Base-by-base conservation (phyloP, 306 rosid species). In the Herpetospermum pedunculosum region DNA sequence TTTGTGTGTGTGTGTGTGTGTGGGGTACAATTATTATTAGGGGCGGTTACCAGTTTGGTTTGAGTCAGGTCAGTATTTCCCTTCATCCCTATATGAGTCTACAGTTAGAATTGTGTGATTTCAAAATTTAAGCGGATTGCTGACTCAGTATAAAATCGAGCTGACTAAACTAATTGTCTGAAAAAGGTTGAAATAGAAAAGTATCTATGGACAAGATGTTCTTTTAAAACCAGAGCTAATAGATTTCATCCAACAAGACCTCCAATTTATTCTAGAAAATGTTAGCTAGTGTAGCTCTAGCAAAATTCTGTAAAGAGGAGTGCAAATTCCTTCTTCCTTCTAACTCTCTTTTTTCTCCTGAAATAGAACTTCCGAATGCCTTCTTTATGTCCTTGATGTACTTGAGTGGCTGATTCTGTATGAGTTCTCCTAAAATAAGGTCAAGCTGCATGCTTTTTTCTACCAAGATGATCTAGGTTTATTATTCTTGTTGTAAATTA, bases 401-500 rank as follows among this genome's bases (percentile, higher is more conserved):
- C 44, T 4, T 40, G 13, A 65, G 5, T 65, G 2, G 72, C 72
- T 65, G 38, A 40, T 41, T 68, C 38, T 44, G 49, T 41, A 43
- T 68, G 54, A 25, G 49, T 19, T 65, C 52, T 35, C n/a, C 34
- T 35, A 34, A 34, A 63, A 60, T n/a, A 59, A 7, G 25, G 26
- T 18, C 16, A 35, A 62, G 3, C 70, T 34, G 26, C 70, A 8
- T 63, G 46, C 6, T 8, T 19, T 63, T 63, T 63, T 19, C 43
- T 43, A 43, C 54, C 73, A 1, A 68, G 50, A 65, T 38, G 30
- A 71, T 60, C 67, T n/a, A 23, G 25, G 73, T 43, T 67, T 68
- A 23, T 43, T 6, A 25, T 25, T 68, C 54, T 67, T 12, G 54
- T 78, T 78, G 40, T 73, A 58, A 77, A 30, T 80, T 70, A 57